phyloP scores from a whole-genome alignment of 352 stramenopile species.

The Phytophthora macrochlamydospora region DNA sequence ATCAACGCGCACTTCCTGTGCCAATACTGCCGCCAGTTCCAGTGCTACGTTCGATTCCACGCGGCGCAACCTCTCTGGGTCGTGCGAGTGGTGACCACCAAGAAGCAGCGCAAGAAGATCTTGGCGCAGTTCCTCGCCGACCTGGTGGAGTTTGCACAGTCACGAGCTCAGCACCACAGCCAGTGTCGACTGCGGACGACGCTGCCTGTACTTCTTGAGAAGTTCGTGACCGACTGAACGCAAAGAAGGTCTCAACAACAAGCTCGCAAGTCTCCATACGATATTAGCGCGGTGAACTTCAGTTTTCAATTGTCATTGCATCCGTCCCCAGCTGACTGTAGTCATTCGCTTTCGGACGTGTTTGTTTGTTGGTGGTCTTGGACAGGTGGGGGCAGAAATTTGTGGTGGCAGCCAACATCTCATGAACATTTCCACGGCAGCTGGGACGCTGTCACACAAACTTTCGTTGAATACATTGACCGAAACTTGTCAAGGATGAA shows the following conservation, averaged over 20 bases:
- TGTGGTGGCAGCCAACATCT: too few relatives aligned
- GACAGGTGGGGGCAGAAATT: too few relatives aligned
- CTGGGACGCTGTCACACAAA: too few relatives aligned
- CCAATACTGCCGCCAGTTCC: slow-evolving; percentile 51
- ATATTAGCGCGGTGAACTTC: too few relatives aligned
- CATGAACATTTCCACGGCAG: too few relatives aligned
- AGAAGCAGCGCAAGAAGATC: slow-evolving; percentile 48
- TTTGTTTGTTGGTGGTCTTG: too few relatives aligned
- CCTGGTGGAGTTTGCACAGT: slow-evolving; percentile 40
- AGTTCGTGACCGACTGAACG: slow-evolving; percentile 32
- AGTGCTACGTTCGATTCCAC: slow-evolving; percentile 49
- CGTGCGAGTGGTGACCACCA: slow-evolving; percentile 32
- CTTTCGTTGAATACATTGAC: too few relatives aligned
- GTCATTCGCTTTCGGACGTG: too few relatives aligned
- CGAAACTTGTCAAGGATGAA: too few relatives aligned
- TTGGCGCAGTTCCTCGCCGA: slow-evolving; percentile 46
- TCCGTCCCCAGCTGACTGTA: too few relatives aligned
- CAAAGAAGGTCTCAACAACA: background rate
- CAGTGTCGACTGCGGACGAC: slow-evolving; percentile 37
- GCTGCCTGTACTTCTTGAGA: slow-evolving; percentile 39
- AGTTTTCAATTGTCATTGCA: too few relatives aligned
- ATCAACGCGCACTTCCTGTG: slow-evolving; percentile 54
- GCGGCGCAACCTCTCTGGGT: slow-evolving; percentile 41
- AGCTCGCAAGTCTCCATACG: too few relatives aligned
- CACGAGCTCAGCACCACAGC: slow-evolving; percentile 17